Evolutionary conservation across 2,329 filamentous ascomycete genomes (phyloP), one percentile per base, ranked within the genome.

Genomic region (Didymella lethalis): DNA sequence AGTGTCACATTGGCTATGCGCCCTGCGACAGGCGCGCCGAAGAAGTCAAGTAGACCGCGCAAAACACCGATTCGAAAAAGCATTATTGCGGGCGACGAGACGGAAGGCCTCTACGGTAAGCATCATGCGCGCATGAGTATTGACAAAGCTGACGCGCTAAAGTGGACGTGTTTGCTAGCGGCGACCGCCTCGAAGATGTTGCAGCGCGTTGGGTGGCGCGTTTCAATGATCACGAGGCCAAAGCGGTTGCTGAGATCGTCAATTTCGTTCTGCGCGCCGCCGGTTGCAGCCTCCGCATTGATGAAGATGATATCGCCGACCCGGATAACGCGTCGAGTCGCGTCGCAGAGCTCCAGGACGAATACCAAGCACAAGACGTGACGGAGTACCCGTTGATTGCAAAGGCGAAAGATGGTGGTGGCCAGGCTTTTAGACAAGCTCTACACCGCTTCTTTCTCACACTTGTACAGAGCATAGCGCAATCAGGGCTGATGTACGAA

Each of bases 351-450:
- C 83, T 99, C n/a, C 92, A 97, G 77, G 89, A 91, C 62, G 88
- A 93, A 62, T 96, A 93, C 73, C 90, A 95, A 76, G 87, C 90
- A 82, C 85, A 90, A 83, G 87, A 90, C 74, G 89, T 94, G 48
- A 90, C 90, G 31, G 95, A 98, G 48, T 99, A 99, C 71, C 95
- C 95, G 38, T 85, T 99, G 44, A 90, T 96, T 58, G 90, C 92
- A 16, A 93, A 89, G 78, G 85, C 88, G 38, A 93, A 89, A 78
- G 85, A 88, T 45, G 94, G 90, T 75, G 88, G 87, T 57, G 90
- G 87, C 63, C 86, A 87, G 64, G 86, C 89, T 26, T 97, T 98
- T 79, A 90, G 92, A 64, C 85, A 90, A 38, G 84, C 89, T 46
- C 83, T 99, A 16, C 84, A 90, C 50, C 86, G 86, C 61, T 97